Percentiles rank a stretch among this genome's conserved stretches.
These are phyloP conservation scores for Daucus carota DNA, from an alignment of 129 eudicot genomes.

Conservation along the genomic window DH1_v3.0 NC_030384.2:44799001-44799500, in stretches of 20 bases:
- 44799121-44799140: slow-evolving; percentile 92
- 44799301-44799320: slow-evolving; percentile 68
- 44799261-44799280: slow-evolving; percentile 63
- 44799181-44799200: slow-evolving; percentile 74
- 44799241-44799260: slow-evolving; percentile 81
- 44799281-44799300: slow-evolving; percentile 80
- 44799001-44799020: slow-evolving; percentile 62
- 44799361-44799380: not conserved
- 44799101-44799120: slow-evolving; percentile 67
- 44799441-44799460: not conserved
- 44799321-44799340: slow-evolving; percentile 37
- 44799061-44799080: slow-evolving; percentile 68
- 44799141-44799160: slow-evolving; percentile 93
- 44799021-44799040: slow-evolving; percentile 81
- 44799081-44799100: slow-evolving; percentile 69
- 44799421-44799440: not conserved
- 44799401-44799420: too few species aligned
- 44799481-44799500: not conserved
- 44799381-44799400: not conserved
- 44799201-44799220: slow-evolving; percentile 75
- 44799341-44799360: not conserved
- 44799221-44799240: slow-evolving; percentile 77
- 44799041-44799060: slow-evolving; percentile 65
- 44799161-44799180: slow-evolving; percentile 56
- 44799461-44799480: not conserved